Conservation (phyloP, 768 basidiomycete genomes). For the Pilatotrama ljubarskyi region DNA sequence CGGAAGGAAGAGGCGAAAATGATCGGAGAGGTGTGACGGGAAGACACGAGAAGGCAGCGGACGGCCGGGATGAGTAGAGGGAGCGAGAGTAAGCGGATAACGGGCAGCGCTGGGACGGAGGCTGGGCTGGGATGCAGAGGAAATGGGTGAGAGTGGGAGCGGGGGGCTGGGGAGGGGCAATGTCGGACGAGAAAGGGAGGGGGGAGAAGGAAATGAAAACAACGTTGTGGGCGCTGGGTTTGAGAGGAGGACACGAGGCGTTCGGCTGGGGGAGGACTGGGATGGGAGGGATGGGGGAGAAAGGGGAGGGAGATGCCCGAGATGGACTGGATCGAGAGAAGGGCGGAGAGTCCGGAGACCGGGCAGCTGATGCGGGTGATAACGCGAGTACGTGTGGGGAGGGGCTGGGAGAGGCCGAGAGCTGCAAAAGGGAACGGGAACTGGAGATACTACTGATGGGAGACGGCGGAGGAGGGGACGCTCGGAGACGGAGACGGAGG, state of each 20-base stretch:
- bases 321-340: slow-evolving; percentile 12
- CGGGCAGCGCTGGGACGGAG: slow-evolving; percentile 3
- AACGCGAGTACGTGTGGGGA: not conserved
- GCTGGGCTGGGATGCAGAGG: not conserved
- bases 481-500: slow-evolving; percentile 3
- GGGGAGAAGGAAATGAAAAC: slow-evolving; percentile 42
- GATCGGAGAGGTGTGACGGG: slow-evolving; percentile 16
- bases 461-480: not conserved
- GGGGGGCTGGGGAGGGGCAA: not conserved
- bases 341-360: slow-evolving; percentile 3
- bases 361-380: slow-evolving; percentile 21
- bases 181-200: slow-evolving; percentile 12
- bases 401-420: slow-evolving; percentile 3
- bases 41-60: not conserved
- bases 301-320: slow-evolving; percentile 16
- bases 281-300: slow-evolving; percentile 6
- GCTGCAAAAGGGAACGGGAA: not conserved
- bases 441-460: too few species aligned
- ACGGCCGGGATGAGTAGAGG: not conserved
- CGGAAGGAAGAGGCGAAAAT: not conserved
- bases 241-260: slow-evolving; percentile 23
- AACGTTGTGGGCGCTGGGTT: slow-evolving; percentile 42
- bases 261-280: slow-evolving; percentile 17
- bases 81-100: not conserved
- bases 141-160: not conserved